Conservation (phyloP, 192 early-diverging fungal species). For the Entophlyctis helioformis region DNA sequence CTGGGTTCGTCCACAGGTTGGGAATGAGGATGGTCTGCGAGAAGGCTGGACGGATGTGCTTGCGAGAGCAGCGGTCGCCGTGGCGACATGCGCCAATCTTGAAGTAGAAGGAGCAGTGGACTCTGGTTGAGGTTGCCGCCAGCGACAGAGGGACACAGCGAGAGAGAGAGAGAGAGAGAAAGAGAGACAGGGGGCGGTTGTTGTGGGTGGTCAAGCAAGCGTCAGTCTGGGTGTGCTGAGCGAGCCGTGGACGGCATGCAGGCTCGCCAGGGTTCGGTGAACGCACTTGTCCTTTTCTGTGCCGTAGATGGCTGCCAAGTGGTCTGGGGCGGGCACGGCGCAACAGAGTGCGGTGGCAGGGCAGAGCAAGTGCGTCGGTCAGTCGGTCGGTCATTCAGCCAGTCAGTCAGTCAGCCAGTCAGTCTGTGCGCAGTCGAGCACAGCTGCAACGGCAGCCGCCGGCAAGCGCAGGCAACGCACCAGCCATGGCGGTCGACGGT, state of each 20-base stretch:
- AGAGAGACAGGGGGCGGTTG: background rate
- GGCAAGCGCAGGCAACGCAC: too few relatives aligned
- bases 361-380: too few relatives aligned
- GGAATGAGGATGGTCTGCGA: conserved; percentile 88
- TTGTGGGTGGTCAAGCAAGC: background rate
- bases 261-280: too few relatives aligned
- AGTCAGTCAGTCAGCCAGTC: too few relatives aligned
- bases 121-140: conserved; percentile 31
- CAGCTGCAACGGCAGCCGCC: too few relatives aligned
- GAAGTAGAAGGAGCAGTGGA: conserved; percentile 98
- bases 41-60: conserved; percentile 94
- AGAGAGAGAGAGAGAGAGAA: too few relatives aligned
- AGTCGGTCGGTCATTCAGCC: too few relatives aligned
- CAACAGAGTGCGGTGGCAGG: too few relatives aligned
- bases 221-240: background rate
- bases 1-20: conserved; percentile 92
- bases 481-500: too few relatives aligned
- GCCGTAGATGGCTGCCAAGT: conserved; percentile 71
- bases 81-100: conserved; percentile 98
- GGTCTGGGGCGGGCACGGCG: too few relatives aligned
- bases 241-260: conserved; percentile 21
- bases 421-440: too few relatives aligned
- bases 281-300: conserved; percentile 99
- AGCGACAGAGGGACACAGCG: background rate
- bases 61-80: conserved; percentile 91